phyloP scores from a whole-genome alignment of 2,329 filamentous ascomycete genomes.

The Bipolaris zeicola region DNA sequence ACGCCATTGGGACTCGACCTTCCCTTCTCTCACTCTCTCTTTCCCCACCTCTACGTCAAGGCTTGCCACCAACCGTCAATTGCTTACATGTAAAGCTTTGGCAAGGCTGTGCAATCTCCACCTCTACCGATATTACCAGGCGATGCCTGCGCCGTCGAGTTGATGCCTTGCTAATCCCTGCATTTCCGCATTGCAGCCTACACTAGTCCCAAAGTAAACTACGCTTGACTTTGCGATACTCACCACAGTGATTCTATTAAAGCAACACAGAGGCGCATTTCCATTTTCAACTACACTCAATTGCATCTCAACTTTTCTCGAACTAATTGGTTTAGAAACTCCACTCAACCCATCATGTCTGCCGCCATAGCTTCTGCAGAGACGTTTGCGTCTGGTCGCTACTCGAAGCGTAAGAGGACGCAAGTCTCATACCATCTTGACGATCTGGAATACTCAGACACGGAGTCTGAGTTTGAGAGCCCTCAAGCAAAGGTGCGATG shows the following conservation, averaged over 20 bases:
- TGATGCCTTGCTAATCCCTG: conserved; percentile 40
- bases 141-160: conserved; percentile 15
- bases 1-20: neutral
- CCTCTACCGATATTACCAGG: neutral
- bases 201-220: conserved; percentile 30
- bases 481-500: conserved; percentile 34
- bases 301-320: neutral
- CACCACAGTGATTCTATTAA: conserved; percentile 23
- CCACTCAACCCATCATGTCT: conserved; percentile 20
- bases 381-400: conserved; percentile 28
- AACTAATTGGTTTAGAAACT: neutral
- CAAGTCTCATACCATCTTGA: conserved; percentile 39
- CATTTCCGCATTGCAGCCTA: conserved; percentile 39
- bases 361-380: conserved; percentile 11
- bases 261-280: conserved; percentile 25
- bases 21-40: neutral
- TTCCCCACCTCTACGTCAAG: neutral
- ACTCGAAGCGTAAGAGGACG: conserved; percentile 44
- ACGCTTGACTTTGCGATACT: conserved; percentile 20
- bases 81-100: neutral
- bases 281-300: neutral
- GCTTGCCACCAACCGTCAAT: neutral
- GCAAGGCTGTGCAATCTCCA: neutral
- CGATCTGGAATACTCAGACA: conserved; percentile 29
- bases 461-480: conserved; percentile 23